Evolutionary conservation across 2,329 filamentous ascomycete species (phyloP), one percentile per base, ranked within the genome.

Genomic region (Nemania diffusa): DNA sequence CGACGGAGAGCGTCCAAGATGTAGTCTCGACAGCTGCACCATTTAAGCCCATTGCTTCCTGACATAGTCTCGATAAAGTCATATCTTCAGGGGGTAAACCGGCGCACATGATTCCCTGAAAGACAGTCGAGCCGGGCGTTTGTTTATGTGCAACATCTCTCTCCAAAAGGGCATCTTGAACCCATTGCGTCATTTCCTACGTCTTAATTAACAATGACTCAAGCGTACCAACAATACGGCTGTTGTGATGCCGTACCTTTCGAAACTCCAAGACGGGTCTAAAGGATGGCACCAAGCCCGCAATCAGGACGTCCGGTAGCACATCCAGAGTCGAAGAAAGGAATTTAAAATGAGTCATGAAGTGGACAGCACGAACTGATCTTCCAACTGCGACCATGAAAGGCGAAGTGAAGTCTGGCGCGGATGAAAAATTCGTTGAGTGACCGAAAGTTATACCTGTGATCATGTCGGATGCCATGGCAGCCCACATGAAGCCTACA

Each of bases 11-110:
- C 5, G 58, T 29, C 58, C 58, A 62, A 3, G 44, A 26, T 17
- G 58, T 62, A 9, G 58, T 62, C 50, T 62, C 58, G 15, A 62
- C 17, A 26, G 20, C 58, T 20, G 24, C 58, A 17, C 58, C 58
- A 46, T 37, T 55, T 5, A 62, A n/a, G 15, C 24, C 13, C 58
- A 53, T 53, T 17, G 48, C 58, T 46, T 62, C 58, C 26, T 62
- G 58, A 5, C 13, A 13, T 15, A 62, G 13, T 26, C 58, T 52
- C 17, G 20, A 15, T 13, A 53, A 42, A 0, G 46, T 22, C 15
- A 52, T 17, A 5, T 61, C 57, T 13, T 42, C 57, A 6, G 1
- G 26, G 1, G 56, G 48, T 4, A 65, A 24, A 40, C 55, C 40
- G 3, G 29, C 7, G 58, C 29, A 5, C n/a, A 48, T 11, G 44